phyloP scores from a whole-genome alignment of 2,329 filamentous ascomycete genomes.

The Cyphellophora attinorum region DNA sequence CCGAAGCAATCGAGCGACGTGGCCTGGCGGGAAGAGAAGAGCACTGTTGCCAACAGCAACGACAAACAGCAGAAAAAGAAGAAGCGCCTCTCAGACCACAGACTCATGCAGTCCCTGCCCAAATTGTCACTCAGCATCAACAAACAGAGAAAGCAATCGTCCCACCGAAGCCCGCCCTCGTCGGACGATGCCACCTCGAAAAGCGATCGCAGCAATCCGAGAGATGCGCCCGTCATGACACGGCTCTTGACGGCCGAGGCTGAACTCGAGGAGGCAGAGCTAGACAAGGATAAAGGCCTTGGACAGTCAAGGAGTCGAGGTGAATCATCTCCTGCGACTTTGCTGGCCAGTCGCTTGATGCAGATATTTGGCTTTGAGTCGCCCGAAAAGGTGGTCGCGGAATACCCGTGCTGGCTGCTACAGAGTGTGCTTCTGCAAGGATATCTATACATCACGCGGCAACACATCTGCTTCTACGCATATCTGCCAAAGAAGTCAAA shows the following conservation, averaged over 20 bases:
- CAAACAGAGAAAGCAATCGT: conserved; percentile 5
- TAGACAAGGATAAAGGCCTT: conserved; percentile 12
- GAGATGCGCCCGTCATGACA: conserved; percentile 63
- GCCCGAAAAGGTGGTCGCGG: conserved; percentile 75
- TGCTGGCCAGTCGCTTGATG: conserved; percentile 62
- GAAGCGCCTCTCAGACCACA: conserved; percentile 45
- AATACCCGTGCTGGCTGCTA: conserved; percentile 88
- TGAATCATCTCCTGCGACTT: conserved; percentile 38
- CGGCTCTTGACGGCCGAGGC: conserved; percentile 66
- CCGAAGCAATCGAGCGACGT: not conserved
- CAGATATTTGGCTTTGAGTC: conserved; percentile 78
- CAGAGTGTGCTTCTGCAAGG: conserved; percentile 88
- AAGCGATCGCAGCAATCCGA: conserved; percentile 23
- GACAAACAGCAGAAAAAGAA: conserved; percentile 6
- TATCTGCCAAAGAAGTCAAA: conserved; percentile 89
- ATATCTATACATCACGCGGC: conserved; percentile 88
- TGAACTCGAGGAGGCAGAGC: conserved; percentile 36
- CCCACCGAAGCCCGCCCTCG: conserved; percentile 7
- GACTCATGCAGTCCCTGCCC: conserved; percentile 49
- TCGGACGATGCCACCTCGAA: conserved; percentile 11
- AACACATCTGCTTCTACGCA: conserved; percentile 93
- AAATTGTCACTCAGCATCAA: conserved; percentile 35
- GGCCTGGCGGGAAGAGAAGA: not conserved
- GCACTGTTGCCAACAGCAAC: conserved; percentile 3
- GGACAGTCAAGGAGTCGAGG: conserved; percentile 19